Base-by-base conservation (phyloP, 495 filamentous ascomycete genomes). In the Staphylotrichum longicolle region DNA sequence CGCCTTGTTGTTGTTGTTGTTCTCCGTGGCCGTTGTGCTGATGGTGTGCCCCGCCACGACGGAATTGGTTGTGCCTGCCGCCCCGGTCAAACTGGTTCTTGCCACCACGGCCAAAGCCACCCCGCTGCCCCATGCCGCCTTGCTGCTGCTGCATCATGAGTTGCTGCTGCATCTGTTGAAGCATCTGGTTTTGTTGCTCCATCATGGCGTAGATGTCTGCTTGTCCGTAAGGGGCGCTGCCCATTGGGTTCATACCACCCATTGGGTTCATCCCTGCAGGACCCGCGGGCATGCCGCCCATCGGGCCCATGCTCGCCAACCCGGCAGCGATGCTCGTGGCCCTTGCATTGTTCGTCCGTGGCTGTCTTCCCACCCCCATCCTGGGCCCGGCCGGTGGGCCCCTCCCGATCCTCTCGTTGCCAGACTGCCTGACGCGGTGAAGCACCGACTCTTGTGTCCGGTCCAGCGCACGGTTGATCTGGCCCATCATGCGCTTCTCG, bases 121-220 rank as follows among this genome's bases (percentile, higher is more conserved):
- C 54, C 37, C 54, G 60, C 8, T 67, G 67, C 11, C 70, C 66
- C 50, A 47, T 45, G 60, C 70, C 70, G 46, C 78, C 75, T 60
- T 79, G 80, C 57, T 82, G 78, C 53, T 78, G 73, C 54, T 82
- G 78, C 52, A 87, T 83, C 83, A 95, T 85, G 20, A 96, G 86
- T 34, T 87, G 84, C 15, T 80, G 77, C 49, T 80, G 77, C 65
- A 80, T 75, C 60, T 83, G 78, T 35, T 86, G 82, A 84, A 98
- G 92, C 82, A 96, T 88, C 8, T 86, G 85, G 35, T 88, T 90
- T 69, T 97, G 92, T 68, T 97, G 90, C 70, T 97, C 91, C 70
- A 93, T 84, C 78, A 96, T 87, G 37, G 88, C 80, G 76, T 89
- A 87, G 40, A 96, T 77, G 39, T 92, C 86, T 78, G 92, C 87